phyloP scores from a whole-genome alignment of 2,329 filamentous ascomycete genomes.

The Aspergillus flavus region DNA sequence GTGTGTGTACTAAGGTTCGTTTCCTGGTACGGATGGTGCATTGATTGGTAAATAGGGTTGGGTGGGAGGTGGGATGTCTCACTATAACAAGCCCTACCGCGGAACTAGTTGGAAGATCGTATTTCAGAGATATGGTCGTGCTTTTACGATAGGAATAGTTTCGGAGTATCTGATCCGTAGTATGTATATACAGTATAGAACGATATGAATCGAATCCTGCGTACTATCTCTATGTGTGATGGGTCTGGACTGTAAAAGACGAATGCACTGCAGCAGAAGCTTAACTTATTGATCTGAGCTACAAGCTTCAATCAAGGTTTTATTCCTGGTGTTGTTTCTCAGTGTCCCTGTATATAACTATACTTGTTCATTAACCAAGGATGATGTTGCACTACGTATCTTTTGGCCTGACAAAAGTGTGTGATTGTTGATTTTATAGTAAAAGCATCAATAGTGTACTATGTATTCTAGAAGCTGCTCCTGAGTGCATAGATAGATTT shows the following conservation, averaged over 20 bases:
- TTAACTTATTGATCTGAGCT: neutral
- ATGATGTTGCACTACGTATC: neutral
- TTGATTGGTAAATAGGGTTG: constrained; percentile 1
- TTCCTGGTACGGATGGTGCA: neutral
- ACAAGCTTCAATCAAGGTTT: neutral
- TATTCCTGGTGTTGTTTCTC: neutral
- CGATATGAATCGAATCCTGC: neutral
- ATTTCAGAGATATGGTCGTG: neutral
- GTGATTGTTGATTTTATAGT: neutral
- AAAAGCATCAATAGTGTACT: neutral
- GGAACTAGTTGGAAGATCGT: neutral
- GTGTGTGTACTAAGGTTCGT: neutral
- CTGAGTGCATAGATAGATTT: neutral
- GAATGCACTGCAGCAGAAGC: neutral
- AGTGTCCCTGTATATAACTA: neutral
- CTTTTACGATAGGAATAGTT: neutral
- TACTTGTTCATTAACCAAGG: neutral
- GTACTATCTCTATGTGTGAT: neutral
- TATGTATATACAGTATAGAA: neutral
- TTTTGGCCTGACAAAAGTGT: neutral
- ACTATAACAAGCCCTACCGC: neutral
- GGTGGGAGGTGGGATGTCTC: neutral
- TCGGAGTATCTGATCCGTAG: neutral
- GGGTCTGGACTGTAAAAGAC: neutral
- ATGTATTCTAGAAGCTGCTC: neutral